These are phyloP conservation scores for Croton setiger DNA, from an alignment of 441 rosid genomes.

Conservation along the genomic window DNA sequence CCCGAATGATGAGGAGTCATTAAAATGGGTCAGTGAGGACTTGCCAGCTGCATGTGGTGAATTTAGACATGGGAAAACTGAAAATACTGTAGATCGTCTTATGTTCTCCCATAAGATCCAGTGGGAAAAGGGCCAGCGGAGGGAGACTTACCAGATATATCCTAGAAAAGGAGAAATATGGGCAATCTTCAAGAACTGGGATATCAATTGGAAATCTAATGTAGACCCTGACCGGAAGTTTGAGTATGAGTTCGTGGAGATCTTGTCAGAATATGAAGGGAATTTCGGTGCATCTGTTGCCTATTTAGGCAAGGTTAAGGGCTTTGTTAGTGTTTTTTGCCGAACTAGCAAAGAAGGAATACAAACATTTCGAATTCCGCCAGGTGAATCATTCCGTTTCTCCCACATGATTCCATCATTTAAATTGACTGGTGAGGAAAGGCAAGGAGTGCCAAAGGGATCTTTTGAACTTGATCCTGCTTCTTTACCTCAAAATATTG, in stretches of 20 bases:
- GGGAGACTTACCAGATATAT: constrained; percentile 36
- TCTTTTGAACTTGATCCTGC: constrained; percentile 71
- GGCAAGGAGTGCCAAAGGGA: constrained; percentile 51
- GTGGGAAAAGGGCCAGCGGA: constrained; percentile 25
- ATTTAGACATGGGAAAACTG: constrained; percentile 43
- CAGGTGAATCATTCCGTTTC: constrained; percentile 48
- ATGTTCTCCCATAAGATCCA: constrained; percentile 62
- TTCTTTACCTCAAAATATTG: constrained; percentile 40
- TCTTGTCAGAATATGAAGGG: constrained; percentile 47
- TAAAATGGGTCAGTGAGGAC: constrained; percentile 34
- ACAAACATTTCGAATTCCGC: constrained; percentile 30
- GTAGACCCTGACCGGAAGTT: constrained; percentile 32
- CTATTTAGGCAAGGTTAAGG: constrained; percentile 65
- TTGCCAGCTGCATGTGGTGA: constrained; percentile 61
- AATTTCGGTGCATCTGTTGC: constrained; percentile 43
- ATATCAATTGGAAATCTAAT: constrained; percentile 44
- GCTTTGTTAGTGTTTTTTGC: constrained; percentile 56
- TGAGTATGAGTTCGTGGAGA: constrained; percentile 76
- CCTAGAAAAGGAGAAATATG: constrained; percentile 82
- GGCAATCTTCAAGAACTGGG: constrained; percentile 82
- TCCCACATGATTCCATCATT: constrained; percentile 63
- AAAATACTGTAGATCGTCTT: constrained; percentile 30
- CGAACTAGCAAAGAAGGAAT: constrained; percentile 29
- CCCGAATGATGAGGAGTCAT: constrained; percentile 44
- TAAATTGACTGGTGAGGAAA: constrained; percentile 53